Percentiles rank a stretch among this genome's conserved stretches.
These are phyloP conservation scores for Polychytrium aggregatum DNA, from an alignment of 192 early-diverging fungal genomes.

Conservation along the genomic window DNA sequence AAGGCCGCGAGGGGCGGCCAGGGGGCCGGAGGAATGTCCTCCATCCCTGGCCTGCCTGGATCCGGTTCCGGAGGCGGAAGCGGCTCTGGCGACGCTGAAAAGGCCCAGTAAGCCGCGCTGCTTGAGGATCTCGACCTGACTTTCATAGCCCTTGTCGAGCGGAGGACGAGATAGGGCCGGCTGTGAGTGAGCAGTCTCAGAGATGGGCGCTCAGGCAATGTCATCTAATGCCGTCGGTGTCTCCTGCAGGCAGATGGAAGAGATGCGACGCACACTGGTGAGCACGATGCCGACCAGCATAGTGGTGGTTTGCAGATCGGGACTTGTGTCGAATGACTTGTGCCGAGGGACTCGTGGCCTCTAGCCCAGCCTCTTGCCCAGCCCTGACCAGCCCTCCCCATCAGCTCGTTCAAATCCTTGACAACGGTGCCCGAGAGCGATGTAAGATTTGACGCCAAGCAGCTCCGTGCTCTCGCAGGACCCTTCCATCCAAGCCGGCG, in stretches of 20 bases:
- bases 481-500: background rate
- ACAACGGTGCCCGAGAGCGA: slow-evolving; percentile 70
- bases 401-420: slow-evolving; percentile 71
- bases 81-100: background rate
- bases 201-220: too few relatives aligned
- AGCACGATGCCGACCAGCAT: background rate
- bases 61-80: background rate
- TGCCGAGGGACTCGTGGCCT: background rate
- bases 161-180: too few relatives aligned
- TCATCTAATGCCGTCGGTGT: too few relatives aligned
- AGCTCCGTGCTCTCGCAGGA: background rate
- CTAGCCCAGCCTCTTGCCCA: background rate
- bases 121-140: background rate
- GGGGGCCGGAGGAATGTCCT: slow-evolving; percentile 14
- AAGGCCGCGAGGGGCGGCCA: slow-evolving; percentile 27
- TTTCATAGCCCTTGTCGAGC: background rate
- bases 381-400: background rate
- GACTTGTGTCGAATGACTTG: too few relatives aligned
- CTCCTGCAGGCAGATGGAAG: slow-evolving; percentile 79
- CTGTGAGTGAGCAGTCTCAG: too few relatives aligned
- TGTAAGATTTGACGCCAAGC: slow-evolving; percentile 26
- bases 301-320: background rate
- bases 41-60: background rate
- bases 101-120: background rate
- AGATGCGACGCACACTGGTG: slow-evolving; percentile 71